Conservation (phyloP, 208 protist genomes). For the Acanthamoeba sp. region DNA sequence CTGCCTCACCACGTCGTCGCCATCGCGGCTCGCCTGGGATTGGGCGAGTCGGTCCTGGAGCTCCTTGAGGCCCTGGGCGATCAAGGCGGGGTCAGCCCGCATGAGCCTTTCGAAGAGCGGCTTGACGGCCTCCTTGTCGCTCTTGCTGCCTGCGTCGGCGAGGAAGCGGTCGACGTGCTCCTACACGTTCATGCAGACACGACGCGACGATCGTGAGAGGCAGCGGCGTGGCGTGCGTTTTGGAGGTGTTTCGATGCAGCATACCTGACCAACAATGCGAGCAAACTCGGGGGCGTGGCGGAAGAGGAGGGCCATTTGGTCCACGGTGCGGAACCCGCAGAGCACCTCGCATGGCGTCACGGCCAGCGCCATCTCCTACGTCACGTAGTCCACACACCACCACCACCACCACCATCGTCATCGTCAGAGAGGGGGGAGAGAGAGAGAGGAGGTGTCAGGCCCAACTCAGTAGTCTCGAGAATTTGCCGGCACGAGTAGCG, state of each 20-base stretch:
- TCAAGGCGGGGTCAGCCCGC: conserved; percentile 17
- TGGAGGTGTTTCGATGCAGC: too few species aligned
- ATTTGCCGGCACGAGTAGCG: too few species aligned
- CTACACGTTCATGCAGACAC: neutral
- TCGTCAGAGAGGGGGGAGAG: too few species aligned
- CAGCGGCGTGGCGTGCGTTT: too few species aligned
- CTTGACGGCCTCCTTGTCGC: conserved; percentile 58
- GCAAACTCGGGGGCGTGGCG: conserved; percentile 38
- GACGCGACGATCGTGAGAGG: too few species aligned
- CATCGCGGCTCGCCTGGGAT: neutral
- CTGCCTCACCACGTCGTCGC: neutral
- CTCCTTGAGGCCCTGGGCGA: conserved; percentile 48
- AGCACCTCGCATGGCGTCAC: conserved; percentile 96
- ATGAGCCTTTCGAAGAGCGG: conserved; percentile 78
- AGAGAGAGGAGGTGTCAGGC: too few species aligned
- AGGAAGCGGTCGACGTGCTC: neutral
- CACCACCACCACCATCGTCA: too few species aligned
- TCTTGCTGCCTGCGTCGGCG: conserved; percentile 41
- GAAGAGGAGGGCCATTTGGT: conserved; percentile 92
- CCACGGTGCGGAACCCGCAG: conserved; percentile 95
- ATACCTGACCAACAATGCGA: conserved; percentile 73
- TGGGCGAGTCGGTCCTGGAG: conserved; percentile 62
- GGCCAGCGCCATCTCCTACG: conserved; percentile 89
- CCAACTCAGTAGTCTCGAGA: too few species aligned
- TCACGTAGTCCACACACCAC: too few species aligned